Conservation (phyloP, 2,329 filamentous ascomycete genomes). For the Acarospora socialis region DNA sequence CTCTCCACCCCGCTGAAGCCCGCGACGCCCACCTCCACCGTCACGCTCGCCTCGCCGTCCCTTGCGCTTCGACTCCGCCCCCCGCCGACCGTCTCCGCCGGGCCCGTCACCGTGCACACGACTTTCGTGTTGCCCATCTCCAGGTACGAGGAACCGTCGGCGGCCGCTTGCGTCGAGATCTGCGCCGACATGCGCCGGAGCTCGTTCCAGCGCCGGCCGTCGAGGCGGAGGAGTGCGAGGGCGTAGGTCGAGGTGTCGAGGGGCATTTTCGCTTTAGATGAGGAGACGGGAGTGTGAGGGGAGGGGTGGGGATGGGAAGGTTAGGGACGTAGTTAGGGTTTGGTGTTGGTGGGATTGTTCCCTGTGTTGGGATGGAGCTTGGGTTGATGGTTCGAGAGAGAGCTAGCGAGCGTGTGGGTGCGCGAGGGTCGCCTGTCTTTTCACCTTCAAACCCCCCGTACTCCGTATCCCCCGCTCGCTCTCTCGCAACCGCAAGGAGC, state of each 20-base stretch:
- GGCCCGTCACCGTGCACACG: conserved; percentile 81
- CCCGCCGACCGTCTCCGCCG: conserved; percentile 50
- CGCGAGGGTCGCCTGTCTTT: no score
- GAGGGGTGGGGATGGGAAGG: no score
- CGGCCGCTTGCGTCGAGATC: conserved; percentile 81
- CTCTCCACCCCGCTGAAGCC: conserved; percentile 81
- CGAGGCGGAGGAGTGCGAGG: conserved; percentile 69
- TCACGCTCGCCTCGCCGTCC: conserved; percentile 49
- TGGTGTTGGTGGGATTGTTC: no score
- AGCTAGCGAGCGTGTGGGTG: no score
- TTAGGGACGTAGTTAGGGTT: no score
- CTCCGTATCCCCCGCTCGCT: no score
- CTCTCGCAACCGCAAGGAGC: no score
- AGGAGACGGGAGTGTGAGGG: no score
- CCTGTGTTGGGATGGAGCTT: no score
- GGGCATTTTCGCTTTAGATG: no score
- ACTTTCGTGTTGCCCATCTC: conserved; percentile 97
- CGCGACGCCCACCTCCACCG: conserved; percentile 70
- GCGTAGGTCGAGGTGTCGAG: conserved; percentile 89
- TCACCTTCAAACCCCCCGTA: no score
- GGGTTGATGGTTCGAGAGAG: no score
- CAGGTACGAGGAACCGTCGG: conserved; percentile 84
- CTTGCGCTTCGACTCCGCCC: conserved; percentile 32
- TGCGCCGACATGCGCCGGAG: conserved; percentile 76
- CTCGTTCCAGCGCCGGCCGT: conserved; percentile 91